These are phyloP conservation scores for Scutellaria barbata DNA, from an alignment of 257 asterid species.

Conservation along the genomic window DNA sequence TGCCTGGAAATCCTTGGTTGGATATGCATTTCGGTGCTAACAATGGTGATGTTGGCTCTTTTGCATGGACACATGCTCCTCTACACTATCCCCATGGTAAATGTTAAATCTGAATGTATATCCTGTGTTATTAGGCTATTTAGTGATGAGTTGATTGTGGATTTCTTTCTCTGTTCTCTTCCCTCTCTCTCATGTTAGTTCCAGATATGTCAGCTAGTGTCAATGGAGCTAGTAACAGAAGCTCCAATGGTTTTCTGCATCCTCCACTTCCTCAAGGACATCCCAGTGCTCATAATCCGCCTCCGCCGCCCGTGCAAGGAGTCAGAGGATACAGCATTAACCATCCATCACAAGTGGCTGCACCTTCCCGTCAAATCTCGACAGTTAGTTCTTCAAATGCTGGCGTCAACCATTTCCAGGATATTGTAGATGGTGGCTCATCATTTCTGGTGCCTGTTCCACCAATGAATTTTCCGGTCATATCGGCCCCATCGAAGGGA, in stretches of 20 bases:
- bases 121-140: not conserved
- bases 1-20: slow-evolving; percentile 70
- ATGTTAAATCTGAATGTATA: not conserved
- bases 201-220: slow-evolving; percentile 41
- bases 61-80: slow-evolving; percentile 70
- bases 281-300: slow-evolving; percentile 47
- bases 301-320: slow-evolving; percentile 58
- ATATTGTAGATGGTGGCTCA: slow-evolving; percentile 52
- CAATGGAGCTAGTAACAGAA: slow-evolving; percentile 47
- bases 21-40: slow-evolving; percentile 55
- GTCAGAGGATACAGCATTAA: slow-evolving; percentile 53
- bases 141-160: slow-evolving; percentile 9
- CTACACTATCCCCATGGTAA: slow-evolving; percentile 57
- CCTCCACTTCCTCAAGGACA: slow-evolving; percentile 55
- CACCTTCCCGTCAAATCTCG: slow-evolving; percentile 52
- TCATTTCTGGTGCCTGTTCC: slow-evolving; percentile 59
- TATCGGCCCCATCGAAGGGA: slow-evolving; percentile 70
- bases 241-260: slow-evolving; percentile 51
- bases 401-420: slow-evolving; percentile 51
- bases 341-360: slow-evolving; percentile 52
- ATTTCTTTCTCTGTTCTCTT: slow-evolving; percentile 27
- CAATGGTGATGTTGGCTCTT: slow-evolving; percentile 53
- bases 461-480: slow-evolving; percentile 54
- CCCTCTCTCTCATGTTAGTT: slow-evolving; percentile 27
- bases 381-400: slow-evolving; percentile 41